Evolutionary conservation across 2,329 filamentous ascomycete species (phyloP), one percentile per base, ranked within the genome.

Genomic region (Didymella keratinophila): DNA sequence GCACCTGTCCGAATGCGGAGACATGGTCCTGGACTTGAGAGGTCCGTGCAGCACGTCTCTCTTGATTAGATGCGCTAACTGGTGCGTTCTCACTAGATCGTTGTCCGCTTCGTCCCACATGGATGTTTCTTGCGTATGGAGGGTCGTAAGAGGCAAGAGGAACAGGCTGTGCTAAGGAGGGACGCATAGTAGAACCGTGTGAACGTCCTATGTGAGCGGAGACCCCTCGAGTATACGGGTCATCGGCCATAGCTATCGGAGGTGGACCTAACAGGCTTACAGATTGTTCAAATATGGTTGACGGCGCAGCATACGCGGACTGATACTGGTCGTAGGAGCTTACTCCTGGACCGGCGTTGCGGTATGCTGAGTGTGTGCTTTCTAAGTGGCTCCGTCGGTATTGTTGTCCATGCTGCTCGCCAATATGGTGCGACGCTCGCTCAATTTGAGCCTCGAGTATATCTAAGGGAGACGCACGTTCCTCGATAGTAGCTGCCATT

Each of bases 11-110:
- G 32, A 62, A 65, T 2, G 59, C 60, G n/a, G 49, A 61, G 34
- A 65, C 47, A 12, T 68, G 65, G 12, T 51, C 53, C 44, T 61
- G 66, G 18, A 66, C 62, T 52, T 59, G 63, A 10, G 60, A 56
- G n/a, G 30, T 32, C 20, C 34, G 60, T 21, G 44, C 18, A 32
- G 16, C 14, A 34, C 27, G 54, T 18, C 18, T 46, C n/a, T 27
- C 52, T 23, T 50, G 52, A 11, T 21, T 32, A 14, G 47, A 4
- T 51, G 55, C 23, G 18, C 49, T 32, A 10, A 60, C 63, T 5
- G 61, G 65, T 1, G 51, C 58, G 44, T 72, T 70, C 34, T 72
- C 71, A 43, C 69, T 70, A 5, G 66, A 71, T 10, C 63, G 60
- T 47, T 70, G 69, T 6, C 37, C 47, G 14, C 50, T 42, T 43